A percentile compares a stretch with the other conserved stretches of the same genome.
phyloP scores from a whole-genome alignment of 805 yeast genomes.

The Jamesozyma jinghongensis region DNA sequence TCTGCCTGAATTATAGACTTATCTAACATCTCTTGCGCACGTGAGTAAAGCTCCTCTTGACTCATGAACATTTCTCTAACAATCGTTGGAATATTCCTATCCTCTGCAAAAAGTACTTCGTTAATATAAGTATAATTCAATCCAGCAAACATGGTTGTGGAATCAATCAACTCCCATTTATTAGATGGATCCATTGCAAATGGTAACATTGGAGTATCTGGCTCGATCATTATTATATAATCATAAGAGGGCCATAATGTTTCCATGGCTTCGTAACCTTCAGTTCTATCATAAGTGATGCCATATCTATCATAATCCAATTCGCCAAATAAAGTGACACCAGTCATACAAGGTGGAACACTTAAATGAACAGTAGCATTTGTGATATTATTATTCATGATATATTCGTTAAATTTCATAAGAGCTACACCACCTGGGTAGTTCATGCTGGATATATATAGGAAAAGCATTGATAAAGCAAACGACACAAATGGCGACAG shows the following conservation, averaged over 20 bases:
- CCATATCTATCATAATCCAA: slow-evolving; percentile 31
- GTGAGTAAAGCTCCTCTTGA: slow-evolving; percentile 3
- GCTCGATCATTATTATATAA: slow-evolving; percentile 37
- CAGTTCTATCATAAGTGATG: slow-evolving; percentile 67
- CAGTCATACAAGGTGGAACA: slow-evolving; percentile 79
- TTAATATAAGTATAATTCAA: slow-evolving; percentile 26
- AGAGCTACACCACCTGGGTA: slow-evolving; percentile 89
- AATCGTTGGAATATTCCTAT: slow-evolving; percentile 10
- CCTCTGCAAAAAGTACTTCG: slow-evolving; percentile 11
- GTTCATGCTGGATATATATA: slow-evolving; percentile 58
- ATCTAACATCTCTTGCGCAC: slow-evolving; percentile 12
- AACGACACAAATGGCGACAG: slow-evolving; percentile 31
- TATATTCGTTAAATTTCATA: slow-evolving; percentile 38
- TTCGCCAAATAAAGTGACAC: slow-evolving; percentile 69
- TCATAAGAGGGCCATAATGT: slow-evolving; percentile 42
- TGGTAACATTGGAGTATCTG: slow-evolving; percentile 10
- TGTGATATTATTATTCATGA: slow-evolving; percentile 23
- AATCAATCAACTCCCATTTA: slow-evolving; percentile 37
- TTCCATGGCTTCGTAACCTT: slow-evolving; percentile 34
- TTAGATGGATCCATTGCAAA: background rate
- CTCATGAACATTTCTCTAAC: slow-evolving; percentile 5
- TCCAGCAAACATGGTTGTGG: slow-evolving; percentile 35
- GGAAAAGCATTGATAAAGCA: slow-evolving; percentile 40
- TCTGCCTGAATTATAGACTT: slow-evolving; percentile 19
- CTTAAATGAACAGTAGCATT: slow-evolving; percentile 56